phyloP scores from a whole-genome alignment of 116 monocot species.

The Phalaenopsis hybrid region DNA sequence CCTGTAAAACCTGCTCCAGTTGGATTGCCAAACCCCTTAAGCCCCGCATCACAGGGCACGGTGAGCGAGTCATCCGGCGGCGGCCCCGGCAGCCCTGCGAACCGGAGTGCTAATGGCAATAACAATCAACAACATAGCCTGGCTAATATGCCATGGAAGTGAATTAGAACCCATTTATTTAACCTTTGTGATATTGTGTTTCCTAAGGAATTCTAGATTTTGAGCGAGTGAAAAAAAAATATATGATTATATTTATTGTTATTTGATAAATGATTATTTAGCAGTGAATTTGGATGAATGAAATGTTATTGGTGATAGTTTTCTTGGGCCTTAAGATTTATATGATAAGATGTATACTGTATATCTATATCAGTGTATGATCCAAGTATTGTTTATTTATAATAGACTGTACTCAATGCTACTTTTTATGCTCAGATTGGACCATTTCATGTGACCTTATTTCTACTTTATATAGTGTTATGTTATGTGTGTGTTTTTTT shows the following conservation, averaged over 20 bases:
- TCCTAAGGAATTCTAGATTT: background rate
- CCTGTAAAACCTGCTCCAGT: conserved; percentile 4
- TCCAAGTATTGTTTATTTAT: background rate
- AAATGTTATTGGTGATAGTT: background rate
- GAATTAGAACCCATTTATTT: background rate
- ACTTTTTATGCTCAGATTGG: background rate
- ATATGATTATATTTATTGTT: background rate
- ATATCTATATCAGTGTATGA: background rate
- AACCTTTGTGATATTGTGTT: background rate
- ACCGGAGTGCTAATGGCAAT: conserved; percentile 29
- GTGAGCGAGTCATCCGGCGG: conserved; percentile 49
- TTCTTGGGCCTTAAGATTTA: background rate
- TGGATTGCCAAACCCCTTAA: conserved; percentile 13
- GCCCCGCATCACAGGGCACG: conserved; percentile 39
- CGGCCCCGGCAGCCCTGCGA: conserved; percentile 38
- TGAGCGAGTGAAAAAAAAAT: background rate
- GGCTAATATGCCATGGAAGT: conserved; percentile 46
- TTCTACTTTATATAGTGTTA: background rate
- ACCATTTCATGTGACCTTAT: background rate
- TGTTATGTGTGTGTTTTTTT: no score
- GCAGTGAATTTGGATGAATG: no score
- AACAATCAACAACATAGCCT: conserved; percentile 23
- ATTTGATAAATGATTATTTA: background rate
- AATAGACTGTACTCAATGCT: background rate
- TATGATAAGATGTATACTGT: background rate